Evolutionary conservation across 202 grass and related monocot genomes (phyloP).

Genomic region (Cymbopogon flexuosus): DNA sequence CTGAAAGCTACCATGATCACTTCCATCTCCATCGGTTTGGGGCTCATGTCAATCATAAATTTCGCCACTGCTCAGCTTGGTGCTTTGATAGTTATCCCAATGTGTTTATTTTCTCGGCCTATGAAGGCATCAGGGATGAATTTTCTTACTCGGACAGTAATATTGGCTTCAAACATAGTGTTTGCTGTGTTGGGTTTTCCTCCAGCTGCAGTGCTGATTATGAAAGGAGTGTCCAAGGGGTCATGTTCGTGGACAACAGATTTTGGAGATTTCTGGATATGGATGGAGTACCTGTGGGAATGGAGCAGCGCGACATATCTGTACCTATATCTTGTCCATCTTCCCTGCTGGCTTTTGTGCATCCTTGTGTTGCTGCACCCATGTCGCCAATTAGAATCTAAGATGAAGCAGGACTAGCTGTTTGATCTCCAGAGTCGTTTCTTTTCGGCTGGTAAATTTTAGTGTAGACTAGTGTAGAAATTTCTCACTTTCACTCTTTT

Average conservation of each 20-base stretch:
- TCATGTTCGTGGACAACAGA: conserved; percentile 41
- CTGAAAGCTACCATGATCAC: conserved; percentile 76
- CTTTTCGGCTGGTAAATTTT: not conserved
- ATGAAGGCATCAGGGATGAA: conserved; percentile 40
- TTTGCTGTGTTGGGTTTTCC: conserved; percentile 58
- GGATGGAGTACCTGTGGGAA: conserved; percentile 75
- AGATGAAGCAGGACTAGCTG: conserved; percentile 45
- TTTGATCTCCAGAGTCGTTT: not conserved
- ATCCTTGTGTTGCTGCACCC: conserved; percentile 77
- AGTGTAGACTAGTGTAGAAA: not conserved
- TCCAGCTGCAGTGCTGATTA: conserved; percentile 44
- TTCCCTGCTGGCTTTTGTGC: conserved; percentile 86
- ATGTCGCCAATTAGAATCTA: conserved; percentile 24
- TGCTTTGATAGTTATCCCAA: conserved; percentile 66
- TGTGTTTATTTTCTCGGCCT: conserved; percentile 69
- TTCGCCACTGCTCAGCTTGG: conserved; percentile 85
- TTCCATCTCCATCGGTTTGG: conserved; percentile 57
- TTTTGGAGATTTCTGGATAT: conserved; percentile 65
- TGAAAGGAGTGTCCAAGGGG: conserved; percentile 41
- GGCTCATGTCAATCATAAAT: conserved; percentile 95
- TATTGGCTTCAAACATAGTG: conserved; percentile 48
- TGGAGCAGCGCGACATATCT: conserved; percentile 92
- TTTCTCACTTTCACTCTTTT: not conserved
- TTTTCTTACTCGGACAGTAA: conserved; percentile 24
- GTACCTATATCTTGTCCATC: conserved; percentile 71